Evolutionary conservation across 805 yeast species (phyloP).

Genomic region (Torulaspora maleeae): DNA sequence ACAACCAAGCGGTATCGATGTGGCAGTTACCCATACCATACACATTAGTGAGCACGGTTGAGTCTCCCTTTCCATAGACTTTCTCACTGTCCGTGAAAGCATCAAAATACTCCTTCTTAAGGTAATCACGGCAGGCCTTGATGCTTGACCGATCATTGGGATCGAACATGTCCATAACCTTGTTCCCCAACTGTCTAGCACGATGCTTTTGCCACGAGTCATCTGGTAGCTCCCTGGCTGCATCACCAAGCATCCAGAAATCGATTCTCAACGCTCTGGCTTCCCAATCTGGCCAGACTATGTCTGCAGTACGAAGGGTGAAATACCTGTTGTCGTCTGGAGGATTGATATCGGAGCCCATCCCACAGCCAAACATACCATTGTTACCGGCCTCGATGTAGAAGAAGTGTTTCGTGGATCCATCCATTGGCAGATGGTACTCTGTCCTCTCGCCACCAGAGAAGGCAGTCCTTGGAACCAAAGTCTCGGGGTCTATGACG

Average conservation of each 20-base stretch:
- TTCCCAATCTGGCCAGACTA: slow-evolving; percentile 72
- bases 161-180: slow-evolving; percentile 81
- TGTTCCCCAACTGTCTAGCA: slow-evolving; percentile 75
- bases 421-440: slow-evolving; percentile 57
- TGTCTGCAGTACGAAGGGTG: slow-evolving; percentile 61
- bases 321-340: slow-evolving; percentile 73
- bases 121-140: slow-evolving; percentile 63
- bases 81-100: slow-evolving; percentile 54
- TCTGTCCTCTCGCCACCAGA: slow-evolving; percentile 80
- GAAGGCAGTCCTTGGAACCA: slow-evolving; percentile 74
- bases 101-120: slow-evolving; percentile 54
- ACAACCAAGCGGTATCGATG: slow-evolving; percentile 96
- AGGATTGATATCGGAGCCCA: slow-evolving; percentile 55
- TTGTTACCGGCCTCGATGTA: slow-evolving; percentile 90
- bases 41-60: slow-evolving; percentile 48
- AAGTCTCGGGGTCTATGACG: slow-evolving; percentile 56
- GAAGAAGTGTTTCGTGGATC: slow-evolving; percentile 52
- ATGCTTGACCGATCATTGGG: slow-evolving; percentile 57
- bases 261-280: slow-evolving; percentile 77
- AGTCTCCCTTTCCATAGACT: slow-evolving; percentile 50
- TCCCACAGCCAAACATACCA: slow-evolving; percentile 84
- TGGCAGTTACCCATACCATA: slow-evolving; percentile 92
- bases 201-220: slow-evolving; percentile 76
- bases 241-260: slow-evolving; percentile 85
- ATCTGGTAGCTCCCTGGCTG: slow-evolving; percentile 78